A percentile compares a stretch with the other conserved stretches of the same genome.
These are phyloP conservation scores for Citrus maxima DNA, from an alignment of 345 rosid species.

Conservation along the genomic window DNA sequence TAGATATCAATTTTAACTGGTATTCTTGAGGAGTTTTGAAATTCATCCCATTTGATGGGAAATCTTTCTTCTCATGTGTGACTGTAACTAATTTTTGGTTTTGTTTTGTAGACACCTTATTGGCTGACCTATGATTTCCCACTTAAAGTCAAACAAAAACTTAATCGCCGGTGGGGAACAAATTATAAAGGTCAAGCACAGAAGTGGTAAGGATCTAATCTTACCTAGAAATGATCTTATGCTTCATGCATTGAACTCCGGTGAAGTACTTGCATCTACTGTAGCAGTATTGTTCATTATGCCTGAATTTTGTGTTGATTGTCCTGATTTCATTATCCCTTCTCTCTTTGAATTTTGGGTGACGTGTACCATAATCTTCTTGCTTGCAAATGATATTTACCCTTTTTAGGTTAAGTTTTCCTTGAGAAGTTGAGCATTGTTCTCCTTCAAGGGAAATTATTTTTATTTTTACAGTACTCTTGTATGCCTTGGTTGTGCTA, in stretches of 20 bases:
- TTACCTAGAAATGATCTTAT: background rate
- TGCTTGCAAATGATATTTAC: background rate
- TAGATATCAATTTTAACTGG: background rate
- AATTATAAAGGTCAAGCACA: conserved; percentile 84
- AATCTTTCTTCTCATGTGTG: background rate
- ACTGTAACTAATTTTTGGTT: conserved; percentile 11
- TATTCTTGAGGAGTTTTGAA: background rate
- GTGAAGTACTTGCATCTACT: background rate
- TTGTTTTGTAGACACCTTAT: conserved; percentile 51
- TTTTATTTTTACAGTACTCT: background rate
- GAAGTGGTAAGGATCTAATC: conserved; percentile 48
- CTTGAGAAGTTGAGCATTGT: too few relatives aligned
- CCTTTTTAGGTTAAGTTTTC: background rate
- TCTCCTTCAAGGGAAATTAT: background rate
- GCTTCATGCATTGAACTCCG: background rate
- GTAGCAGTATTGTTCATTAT: background rate
- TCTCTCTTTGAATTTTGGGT: background rate
- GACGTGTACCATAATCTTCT: background rate
- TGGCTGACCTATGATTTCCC: conserved; percentile 83
- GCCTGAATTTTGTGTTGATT: background rate
- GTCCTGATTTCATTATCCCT: background rate
- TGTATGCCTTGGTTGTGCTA: background rate
- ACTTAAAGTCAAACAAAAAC: conserved; percentile 35
- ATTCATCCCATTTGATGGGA: background rate
- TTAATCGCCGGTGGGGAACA: conserved; percentile 57